Evolutionary conservation across 2,329 filamentous ascomycete species (phyloP).

Genomic region (Ceratocystis albifundus): DNA sequence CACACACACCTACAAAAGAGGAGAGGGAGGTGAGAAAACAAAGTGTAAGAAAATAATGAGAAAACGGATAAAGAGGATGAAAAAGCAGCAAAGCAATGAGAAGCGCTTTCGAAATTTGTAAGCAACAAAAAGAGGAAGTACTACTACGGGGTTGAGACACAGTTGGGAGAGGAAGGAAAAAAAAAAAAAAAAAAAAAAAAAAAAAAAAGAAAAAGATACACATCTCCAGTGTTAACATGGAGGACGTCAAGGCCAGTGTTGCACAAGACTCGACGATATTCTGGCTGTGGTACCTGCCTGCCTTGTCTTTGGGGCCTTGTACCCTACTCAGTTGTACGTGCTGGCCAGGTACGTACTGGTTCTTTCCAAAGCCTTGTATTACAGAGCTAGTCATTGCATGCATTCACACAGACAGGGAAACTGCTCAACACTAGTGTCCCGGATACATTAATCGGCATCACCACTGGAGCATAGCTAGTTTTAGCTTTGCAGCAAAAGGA

Average conservation of each 20-base stretch:
- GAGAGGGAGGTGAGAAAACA: neutral
- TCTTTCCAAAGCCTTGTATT: neutral
- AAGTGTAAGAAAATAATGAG: neutral
- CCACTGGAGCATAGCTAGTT: no score
- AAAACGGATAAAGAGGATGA: neutral
- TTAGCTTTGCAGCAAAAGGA: neutral
- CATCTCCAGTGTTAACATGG: neutral
- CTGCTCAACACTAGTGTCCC: neutral
- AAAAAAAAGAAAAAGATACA: no score
- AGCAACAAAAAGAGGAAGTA: neutral
- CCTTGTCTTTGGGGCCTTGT: neutral
- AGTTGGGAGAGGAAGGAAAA: no score
- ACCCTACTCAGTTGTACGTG: neutral
- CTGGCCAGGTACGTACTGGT: neutral
- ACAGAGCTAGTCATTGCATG: neutral
- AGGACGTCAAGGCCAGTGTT: neutral
- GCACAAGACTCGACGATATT: neutral
- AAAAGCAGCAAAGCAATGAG: neutral
- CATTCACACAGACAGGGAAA: neutral
- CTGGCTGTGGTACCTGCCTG: neutral
- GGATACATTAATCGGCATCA: neutral
- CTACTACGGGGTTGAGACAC: no score
- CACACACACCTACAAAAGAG: neutral
- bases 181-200: no score
- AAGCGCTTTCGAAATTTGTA: neutral